These are phyloP conservation scores for Kwoniella shivajii DNA, from an alignment of 1,284 basidiomycete species.

Conservation along the genomic window DNA sequence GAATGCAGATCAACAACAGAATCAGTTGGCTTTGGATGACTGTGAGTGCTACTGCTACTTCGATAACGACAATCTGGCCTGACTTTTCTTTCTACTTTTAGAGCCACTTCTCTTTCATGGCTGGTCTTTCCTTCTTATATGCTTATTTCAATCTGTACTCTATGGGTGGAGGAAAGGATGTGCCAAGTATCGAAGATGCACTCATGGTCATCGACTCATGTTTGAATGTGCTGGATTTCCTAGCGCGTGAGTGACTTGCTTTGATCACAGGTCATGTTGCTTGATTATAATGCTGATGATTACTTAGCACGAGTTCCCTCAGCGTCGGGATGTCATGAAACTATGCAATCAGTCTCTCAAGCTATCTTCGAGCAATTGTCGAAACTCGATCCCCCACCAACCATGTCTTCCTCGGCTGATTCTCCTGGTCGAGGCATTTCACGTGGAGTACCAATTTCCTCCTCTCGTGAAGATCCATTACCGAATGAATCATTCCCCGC, in stretches of 20 bases:
- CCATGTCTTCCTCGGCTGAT: slow-evolving; percentile 18
- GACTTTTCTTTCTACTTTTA: slow-evolving; percentile 2
- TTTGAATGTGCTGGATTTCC: slow-evolving; percentile 51
- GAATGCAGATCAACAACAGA: slow-evolving; percentile 55
- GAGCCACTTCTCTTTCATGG: slow-evolving; percentile 53
- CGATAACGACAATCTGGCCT: neutral
- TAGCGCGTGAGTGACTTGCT: slow-evolving; percentile 47
- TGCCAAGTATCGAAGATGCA: slow-evolving; percentile 52
- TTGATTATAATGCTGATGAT: neutral
- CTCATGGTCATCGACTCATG: slow-evolving; percentile 54
- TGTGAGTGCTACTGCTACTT: slow-evolving; percentile 25
- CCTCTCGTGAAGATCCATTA: slow-evolving; percentile 48
- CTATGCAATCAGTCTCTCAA: slow-evolving; percentile 49
- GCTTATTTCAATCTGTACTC: slow-evolving; percentile 55
- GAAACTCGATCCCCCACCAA: slow-evolving; percentile 33
- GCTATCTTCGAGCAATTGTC: slow-evolving; percentile 52
- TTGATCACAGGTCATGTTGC: neutral
- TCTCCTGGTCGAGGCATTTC: slow-evolving; percentile 28
- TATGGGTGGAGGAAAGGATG: slow-evolving; percentile 49
- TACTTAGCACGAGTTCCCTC: slow-evolving; percentile 51
- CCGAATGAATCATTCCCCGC: slow-evolving; percentile 47
- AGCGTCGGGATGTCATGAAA: slow-evolving; percentile 52
- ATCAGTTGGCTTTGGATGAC: slow-evolving; percentile 57
- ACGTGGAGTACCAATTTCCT: slow-evolving; percentile 45
- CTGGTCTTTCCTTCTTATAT: slow-evolving; percentile 55